Conservation (phyloP, 306 rosid species). For the Hippophae tibetana region DNA sequence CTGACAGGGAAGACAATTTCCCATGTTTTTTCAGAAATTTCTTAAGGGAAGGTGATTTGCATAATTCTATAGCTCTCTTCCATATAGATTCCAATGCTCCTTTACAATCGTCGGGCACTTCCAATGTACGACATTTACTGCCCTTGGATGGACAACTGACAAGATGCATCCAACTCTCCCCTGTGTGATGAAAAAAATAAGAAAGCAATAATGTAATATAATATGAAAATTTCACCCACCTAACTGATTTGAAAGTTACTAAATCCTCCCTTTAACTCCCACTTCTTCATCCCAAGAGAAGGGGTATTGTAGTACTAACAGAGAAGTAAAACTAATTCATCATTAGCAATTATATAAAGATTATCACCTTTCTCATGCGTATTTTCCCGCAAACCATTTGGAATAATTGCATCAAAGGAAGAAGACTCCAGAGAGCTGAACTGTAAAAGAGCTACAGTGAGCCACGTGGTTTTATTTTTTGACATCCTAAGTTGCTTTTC, state of each 20-base stretch:
- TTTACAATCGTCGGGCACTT: constrained; percentile 37
- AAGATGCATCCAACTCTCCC: constrained; percentile 31
- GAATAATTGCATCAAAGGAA: constrained; percentile 33
- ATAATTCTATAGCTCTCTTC: constrained; percentile 57
- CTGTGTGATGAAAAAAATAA: constrained; percentile 12
- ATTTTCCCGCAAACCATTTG: constrained; percentile 33
- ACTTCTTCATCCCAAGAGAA: not conserved
- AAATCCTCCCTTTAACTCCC: not conserved
- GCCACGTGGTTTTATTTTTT: constrained; percentile 81
- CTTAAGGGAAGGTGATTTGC: constrained; percentile 51
- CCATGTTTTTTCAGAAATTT: constrained; percentile 65
- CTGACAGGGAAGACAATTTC: constrained; percentile 50
- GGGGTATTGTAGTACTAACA: too few relatives aligned
- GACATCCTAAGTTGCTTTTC: constrained; percentile 74
- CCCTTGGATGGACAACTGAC: constrained; percentile 24
- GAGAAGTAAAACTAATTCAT: not conserved
- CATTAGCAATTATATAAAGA: not conserved
- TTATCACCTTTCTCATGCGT: constrained; percentile 32
- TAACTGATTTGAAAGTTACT: constrained; percentile 12
- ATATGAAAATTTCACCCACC: too few relatives aligned
- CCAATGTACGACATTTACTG: constrained; percentile 22
- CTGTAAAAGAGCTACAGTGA: constrained; percentile 75
- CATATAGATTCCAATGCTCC: constrained; percentile 62
- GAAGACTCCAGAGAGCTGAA: constrained; percentile 50
- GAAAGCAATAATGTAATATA: too few relatives aligned